These are phyloP conservation scores for Oehlia diaphana DNA, from an alignment of 192 early-diverging fungal species.

Conservation along the genomic window DNA sequence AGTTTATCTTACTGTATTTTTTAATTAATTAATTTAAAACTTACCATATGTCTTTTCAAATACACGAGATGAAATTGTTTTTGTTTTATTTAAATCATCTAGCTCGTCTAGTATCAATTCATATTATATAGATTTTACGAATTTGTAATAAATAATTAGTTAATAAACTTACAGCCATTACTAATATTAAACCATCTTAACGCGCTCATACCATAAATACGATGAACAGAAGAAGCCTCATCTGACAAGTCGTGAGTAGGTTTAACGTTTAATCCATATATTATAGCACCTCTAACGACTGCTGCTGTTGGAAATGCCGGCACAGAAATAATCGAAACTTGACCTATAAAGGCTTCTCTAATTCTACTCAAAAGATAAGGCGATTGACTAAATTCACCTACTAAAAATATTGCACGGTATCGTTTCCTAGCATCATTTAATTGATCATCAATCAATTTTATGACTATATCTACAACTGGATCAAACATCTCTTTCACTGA, in stretches of 20 bases:
- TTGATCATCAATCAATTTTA: too few relatives aligned
- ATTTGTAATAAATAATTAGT: too few relatives aligned
- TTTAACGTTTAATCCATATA: slow-evolving; percentile 9
- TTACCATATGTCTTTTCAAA: slow-evolving; percentile 9
- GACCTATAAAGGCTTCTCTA: too few relatives aligned
- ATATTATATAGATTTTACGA: slow-evolving; percentile 43
- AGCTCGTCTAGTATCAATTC: too few relatives aligned
- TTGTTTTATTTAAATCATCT: not conserved
- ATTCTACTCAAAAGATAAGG: too few relatives aligned
- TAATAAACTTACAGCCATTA: not conserved
- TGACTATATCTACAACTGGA: too few relatives aligned
- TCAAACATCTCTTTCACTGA: too few relatives aligned
- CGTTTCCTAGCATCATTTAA: too few relatives aligned
- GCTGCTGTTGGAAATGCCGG: slow-evolving; percentile 22
- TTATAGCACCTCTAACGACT: slow-evolving; percentile 49
- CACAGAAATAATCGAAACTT: too few relatives aligned
- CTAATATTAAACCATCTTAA: not conserved
- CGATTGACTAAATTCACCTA: too few relatives aligned
- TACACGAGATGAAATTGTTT: slow-evolving; percentile 16
- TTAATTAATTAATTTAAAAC: too few relatives aligned
- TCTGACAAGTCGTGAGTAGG: not conserved
- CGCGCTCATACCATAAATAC: not conserved
- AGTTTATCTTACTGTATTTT: not conserved
- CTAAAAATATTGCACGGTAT: too few relatives aligned
- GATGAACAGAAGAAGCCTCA: not conserved